Evolutionary conservation across 2,329 filamentous ascomycete species (phyloP).

Genomic region (Apiospora malaysiana): DNA sequence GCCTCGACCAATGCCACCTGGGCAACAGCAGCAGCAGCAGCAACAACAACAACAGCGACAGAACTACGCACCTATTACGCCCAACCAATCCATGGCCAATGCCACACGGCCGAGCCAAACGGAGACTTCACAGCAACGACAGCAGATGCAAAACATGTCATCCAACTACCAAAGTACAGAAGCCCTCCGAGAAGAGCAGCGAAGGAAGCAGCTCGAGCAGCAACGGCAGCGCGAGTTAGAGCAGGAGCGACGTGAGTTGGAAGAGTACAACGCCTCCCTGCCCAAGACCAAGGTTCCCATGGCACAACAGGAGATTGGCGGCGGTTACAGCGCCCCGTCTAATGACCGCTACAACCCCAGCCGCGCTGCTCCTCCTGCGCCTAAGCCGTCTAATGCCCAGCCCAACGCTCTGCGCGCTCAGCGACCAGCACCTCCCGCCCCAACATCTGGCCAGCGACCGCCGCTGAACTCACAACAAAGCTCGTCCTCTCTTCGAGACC

Average conservation of each 20-base stretch:
- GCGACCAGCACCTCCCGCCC: slow-evolving; percentile 80
- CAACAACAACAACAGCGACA: slow-evolving; percentile 33
- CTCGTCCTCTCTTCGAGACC: slow-evolving; percentile 50
- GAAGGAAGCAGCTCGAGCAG: slow-evolving; percentile 66
- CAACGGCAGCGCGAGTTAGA: slow-evolving; percentile 64
- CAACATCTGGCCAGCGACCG: slow-evolving; percentile 50
- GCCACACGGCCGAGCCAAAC: slow-evolving; percentile 52
- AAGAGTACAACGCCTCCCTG: slow-evolving; percentile 88
- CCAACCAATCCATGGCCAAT: slow-evolving; percentile 44
- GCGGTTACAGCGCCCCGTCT: slow-evolving; percentile 57
- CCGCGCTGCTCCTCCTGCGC: slow-evolving; percentile 82
- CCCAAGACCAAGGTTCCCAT: slow-evolving; percentile 81
- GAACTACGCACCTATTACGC: slow-evolving; percentile 43
- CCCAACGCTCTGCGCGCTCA: slow-evolving; percentile 69
- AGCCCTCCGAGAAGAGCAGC: slow-evolving; percentile 58
- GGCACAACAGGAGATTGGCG: slow-evolving; percentile 89
- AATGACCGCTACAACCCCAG: slow-evolving; percentile 81
- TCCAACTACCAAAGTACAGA: slow-evolving; percentile 60
- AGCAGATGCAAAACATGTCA: slow-evolving; percentile 64
- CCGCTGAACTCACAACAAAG: slow-evolving; percentile 56
- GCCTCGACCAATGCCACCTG: slow-evolving; percentile 69
- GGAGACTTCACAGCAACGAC: slow-evolving; percentile 57
- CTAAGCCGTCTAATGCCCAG: slow-evolving; percentile 64
- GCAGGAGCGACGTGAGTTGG: slow-evolving; percentile 77
- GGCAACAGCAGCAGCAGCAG: slow-evolving; percentile 42